phyloP scores from a whole-genome alignment of 805 yeast species.

The Saturnispora sanitii region DNA sequence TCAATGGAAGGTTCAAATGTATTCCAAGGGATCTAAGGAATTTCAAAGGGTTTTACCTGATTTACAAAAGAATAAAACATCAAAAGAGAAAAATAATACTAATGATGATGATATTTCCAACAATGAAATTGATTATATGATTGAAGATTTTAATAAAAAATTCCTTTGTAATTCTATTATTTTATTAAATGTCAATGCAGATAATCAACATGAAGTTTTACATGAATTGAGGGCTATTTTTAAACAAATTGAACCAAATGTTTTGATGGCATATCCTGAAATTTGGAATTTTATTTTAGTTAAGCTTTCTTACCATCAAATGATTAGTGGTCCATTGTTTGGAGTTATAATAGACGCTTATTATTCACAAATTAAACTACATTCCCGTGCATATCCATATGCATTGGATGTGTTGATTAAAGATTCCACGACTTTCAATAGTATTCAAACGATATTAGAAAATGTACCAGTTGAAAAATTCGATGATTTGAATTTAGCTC shows the following conservation, averaged over 20 bases:
- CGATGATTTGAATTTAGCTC: constrained; percentile 22
- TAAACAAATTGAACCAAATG: constrained; percentile 13
- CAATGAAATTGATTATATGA: constrained; percentile 12
- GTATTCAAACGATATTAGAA: constrained; percentile 13
- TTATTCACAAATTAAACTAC: constrained; percentile 2
- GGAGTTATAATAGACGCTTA: constrained; percentile 14
- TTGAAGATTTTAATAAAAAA: constrained; percentile 23
- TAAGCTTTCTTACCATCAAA: constrained; percentile 19
- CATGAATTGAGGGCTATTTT: constrained; percentile 16
- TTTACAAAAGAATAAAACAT: no score
- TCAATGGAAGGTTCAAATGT: constrained; percentile 25
- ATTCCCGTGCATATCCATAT: constrained; percentile 9
- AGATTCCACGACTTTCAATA: constrained; percentile 11
- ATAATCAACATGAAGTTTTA: constrained; percentile 12
- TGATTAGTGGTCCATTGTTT: constrained; percentile 14
- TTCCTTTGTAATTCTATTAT: constrained; percentile 23
- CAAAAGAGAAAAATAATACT: no score
- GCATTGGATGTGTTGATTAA: constrained; percentile 19
- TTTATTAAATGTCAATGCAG: constrained; percentile 14
- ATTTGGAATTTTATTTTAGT: constrained; percentile 23
- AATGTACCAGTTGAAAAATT: constrained; percentile 10
- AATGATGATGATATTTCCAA: background rate
- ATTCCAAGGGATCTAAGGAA: constrained; percentile 25
- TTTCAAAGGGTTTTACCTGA: constrained; percentile 15
- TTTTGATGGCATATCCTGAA: constrained; percentile 22